Percentiles rank a stretch among this genome's conserved stretches.
Evolutionary conservation across 768 basidiomycete genomes (phyloP).

Genomic region (Boletus vermiculosoides): DNA sequence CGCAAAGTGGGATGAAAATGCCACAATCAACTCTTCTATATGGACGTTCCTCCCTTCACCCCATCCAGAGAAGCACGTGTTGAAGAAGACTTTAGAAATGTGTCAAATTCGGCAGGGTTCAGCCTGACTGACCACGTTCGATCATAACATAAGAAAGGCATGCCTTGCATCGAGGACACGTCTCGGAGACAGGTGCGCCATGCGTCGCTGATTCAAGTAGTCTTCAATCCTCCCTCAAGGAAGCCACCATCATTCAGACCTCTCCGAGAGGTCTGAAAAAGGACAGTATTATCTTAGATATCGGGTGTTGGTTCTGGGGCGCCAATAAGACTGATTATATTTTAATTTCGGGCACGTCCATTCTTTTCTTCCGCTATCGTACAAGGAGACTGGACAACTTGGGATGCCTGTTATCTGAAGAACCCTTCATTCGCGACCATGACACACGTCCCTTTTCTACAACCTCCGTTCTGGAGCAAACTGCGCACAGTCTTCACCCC

Average conservation of each 20-base stretch:
- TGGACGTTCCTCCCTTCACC: background rate
- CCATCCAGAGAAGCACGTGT: background rate
- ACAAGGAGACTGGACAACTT: background rate
- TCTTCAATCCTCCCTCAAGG: background rate
- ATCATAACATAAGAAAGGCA: background rate
- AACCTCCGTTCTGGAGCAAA: background rate
- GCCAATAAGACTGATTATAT: background rate
- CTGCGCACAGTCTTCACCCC: background rate
- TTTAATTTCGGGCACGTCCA: background rate
- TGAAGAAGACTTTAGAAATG: background rate
- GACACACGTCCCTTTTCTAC: background rate
- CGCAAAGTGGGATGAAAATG: background rate
- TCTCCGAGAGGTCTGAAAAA: background rate
- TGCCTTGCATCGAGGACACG: background rate
- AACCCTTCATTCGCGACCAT: background rate
- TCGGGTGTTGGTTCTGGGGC: background rate
- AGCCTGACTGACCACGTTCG: background rate
- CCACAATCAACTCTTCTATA: background rate
- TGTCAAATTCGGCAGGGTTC: background rate
- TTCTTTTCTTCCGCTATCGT: background rate
- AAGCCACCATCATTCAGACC: background rate
- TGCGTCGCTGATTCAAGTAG: constrained; percentile 1
- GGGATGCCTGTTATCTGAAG: constrained; percentile 1
- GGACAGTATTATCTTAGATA: background rate
- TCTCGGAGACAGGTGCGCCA: background rate